Conservation (phyloP, 495 filamentous ascomycete genomes). For the Daldinia decipiens region DNA sequence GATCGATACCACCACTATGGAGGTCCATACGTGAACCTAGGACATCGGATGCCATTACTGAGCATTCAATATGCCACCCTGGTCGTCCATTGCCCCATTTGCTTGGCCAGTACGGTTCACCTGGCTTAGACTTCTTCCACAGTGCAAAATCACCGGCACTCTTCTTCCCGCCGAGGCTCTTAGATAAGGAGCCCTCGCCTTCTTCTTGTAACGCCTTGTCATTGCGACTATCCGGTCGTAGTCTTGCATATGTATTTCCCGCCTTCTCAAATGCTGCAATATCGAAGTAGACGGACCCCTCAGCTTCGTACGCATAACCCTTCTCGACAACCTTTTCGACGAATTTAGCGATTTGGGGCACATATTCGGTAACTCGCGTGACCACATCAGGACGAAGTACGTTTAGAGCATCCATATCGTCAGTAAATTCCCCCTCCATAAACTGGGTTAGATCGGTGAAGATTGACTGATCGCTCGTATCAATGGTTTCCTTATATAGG, state of each 20-base stretch:
- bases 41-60: constrained; percentile 90
- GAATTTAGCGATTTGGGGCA: constrained; percentile 75
- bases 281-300: constrained; percentile 95
- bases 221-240: constrained; percentile 87
- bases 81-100: constrained; percentile 89
- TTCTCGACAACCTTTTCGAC: constrained; percentile 84
- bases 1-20: constrained; percentile 91
- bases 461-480: constrained; percentile 74
- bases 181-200: constrained; percentile 85
- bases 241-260: constrained; percentile 83
- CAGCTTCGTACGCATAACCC: constrained; percentile 84
- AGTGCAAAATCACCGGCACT: constrained; percentile 86
- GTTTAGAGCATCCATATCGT: constrained; percentile 87
- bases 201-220: constrained; percentile 85
- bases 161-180: constrained; percentile 73
- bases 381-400: constrained; percentile 82
- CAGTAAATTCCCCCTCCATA: constrained; percentile 83
- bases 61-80: constrained; percentile 99
- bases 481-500: constrained; percentile 75
- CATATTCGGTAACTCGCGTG: constrained; percentile 91
- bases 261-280: constrained; percentile 85
- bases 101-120: constrained; percentile 90
- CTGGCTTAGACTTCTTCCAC: constrained; percentile 92
- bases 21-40: constrained; percentile 88
- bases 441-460: constrained; percentile 81